Conservation (phyloP, 495 filamentous ascomycete genomes). For the Penicillium goetzii region DNA sequence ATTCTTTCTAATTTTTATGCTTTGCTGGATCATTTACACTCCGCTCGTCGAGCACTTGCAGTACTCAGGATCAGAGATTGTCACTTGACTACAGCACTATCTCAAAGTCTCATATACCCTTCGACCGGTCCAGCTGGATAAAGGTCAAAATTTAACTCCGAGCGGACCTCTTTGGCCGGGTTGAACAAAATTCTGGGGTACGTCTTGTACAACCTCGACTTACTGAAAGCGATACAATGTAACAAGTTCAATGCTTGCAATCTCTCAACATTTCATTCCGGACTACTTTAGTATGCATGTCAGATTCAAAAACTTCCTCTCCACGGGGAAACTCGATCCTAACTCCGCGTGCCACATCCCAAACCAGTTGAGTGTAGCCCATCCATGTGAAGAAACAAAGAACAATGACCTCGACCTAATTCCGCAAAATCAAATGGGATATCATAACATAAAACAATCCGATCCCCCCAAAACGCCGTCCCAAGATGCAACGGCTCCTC, state of each 20-base stretch:
- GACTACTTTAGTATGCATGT: constrained; percentile 4
- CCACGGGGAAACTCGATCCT: background rate
- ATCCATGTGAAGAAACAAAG: constrained; percentile 2
- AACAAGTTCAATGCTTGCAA: background rate
- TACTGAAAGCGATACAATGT: background rate
- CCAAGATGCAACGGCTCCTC: background rate
- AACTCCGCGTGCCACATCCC: background rate
- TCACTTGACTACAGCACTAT: background rate
- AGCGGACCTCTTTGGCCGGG: too few relatives aligned
- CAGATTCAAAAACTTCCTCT: constrained; percentile 1
- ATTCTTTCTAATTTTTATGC: too few relatives aligned
- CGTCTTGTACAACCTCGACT: constrained; percentile 9
- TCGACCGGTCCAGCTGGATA: background rate
- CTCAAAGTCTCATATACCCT: background rate
- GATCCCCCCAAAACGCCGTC: background rate
- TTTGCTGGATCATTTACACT: background rate
- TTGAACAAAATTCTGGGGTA: constrained; percentile 7
- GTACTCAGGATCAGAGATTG: background rate
- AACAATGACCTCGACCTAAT: background rate
- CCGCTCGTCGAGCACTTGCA: background rate
- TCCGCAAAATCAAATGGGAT: background rate
- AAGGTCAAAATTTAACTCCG: background rate
- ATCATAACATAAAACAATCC: background rate
- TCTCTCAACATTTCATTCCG: constrained; percentile 1
- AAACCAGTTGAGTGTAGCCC: background rate